Percentiles rank a stretch among this genome's conserved stretches.
Conservation (phyloP, 2,329 filamentous ascomycete genomes). For the Xylaria digitata region DNA sequence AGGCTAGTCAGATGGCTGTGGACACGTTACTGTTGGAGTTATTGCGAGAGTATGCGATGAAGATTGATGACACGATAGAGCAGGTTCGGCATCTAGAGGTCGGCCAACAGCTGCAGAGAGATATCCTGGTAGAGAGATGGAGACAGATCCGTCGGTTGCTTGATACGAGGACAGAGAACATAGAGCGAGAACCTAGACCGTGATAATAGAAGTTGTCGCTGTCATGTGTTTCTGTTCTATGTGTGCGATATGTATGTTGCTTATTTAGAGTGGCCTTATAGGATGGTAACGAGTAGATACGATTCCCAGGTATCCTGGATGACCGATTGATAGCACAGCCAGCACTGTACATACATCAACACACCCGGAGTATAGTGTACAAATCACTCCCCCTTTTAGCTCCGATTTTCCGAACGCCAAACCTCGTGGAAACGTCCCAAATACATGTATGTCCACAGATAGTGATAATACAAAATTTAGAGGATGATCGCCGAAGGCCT, state of each 20-base stretch:
- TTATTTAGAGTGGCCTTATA: neutral
- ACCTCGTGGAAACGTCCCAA: slow-evolving; percentile 1
- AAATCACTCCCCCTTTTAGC: neutral
- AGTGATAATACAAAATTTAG: slow-evolving; percentile 15
- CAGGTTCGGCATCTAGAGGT: slow-evolving; percentile 45
- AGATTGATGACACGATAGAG: slow-evolving; percentile 49
- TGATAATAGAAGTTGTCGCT: slow-evolving; percentile 6
- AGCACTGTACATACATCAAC: neutral
- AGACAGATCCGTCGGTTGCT: slow-evolving; percentile 56
- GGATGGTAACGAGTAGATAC: neutral
- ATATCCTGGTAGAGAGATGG: slow-evolving; percentile 56
- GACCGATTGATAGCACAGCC: slow-evolving; percentile 1
- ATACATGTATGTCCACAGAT: slow-evolving; percentile 11
- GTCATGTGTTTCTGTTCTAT: neutral
- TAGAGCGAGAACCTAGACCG: slow-evolving; percentile 35
- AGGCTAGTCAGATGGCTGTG: slow-evolving; percentile 55
- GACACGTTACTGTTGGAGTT: slow-evolving; percentile 54
- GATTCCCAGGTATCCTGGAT: neutral
- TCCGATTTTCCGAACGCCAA: slow-evolving; percentile 27
- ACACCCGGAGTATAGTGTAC: neutral
- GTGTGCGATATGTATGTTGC: neutral
- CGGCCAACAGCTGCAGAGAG: slow-evolving; percentile 52
- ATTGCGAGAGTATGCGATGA: slow-evolving; percentile 53
- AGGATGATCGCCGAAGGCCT: neutral
- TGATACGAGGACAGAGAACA: slow-evolving; percentile 51